Conservation (phyloP, 371 early-diverging fungal genomes). For the Syncephalis plumigaleata region DNA sequence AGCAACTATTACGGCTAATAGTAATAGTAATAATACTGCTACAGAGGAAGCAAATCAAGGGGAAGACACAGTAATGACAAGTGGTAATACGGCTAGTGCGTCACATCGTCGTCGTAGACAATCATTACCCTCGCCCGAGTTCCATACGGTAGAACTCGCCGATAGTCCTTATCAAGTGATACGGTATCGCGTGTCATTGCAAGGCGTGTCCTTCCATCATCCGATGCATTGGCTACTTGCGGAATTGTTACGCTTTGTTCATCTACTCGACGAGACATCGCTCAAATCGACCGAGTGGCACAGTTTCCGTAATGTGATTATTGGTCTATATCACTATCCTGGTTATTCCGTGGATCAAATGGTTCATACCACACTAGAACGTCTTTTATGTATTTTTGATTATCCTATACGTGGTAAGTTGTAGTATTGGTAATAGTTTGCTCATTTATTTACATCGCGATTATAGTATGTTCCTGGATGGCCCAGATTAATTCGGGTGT, state of each 20-base stretch:
- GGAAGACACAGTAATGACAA: too few relatives aligned
- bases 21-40: too few relatives aligned
- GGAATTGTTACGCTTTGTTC: constrained; percentile 47
- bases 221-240: constrained; percentile 88
- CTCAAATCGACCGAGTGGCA: constrained; percentile 29
- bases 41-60: constrained; percentile 10
- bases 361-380: constrained; percentile 10
- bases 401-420: constrained; percentile 50
- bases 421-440: not conserved
- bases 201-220: constrained; percentile 77
- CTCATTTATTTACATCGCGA: too few relatives aligned
- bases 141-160: not conserved
- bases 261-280: constrained; percentile 27
- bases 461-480: constrained; percentile 55
- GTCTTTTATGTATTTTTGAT: constrained; percentile 39
- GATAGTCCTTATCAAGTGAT: constrained; percentile 21
- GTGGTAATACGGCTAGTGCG: not conserved
- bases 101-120: not conserved
- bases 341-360: constrained; percentile 8
- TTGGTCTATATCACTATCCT: constrained; percentile 13
- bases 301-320: constrained; percentile 26
- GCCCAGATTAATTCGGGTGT: constrained; percentile 83
- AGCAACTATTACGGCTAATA: too few relatives aligned
- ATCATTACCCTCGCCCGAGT: not conserved
- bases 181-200: constrained; percentile 42